Percentiles rank a stretch among this genome's conserved stretches.
phyloP scores from a whole-genome alignment of 495 filamentous ascomycete species.

The Bombardia bombarda region DNA sequence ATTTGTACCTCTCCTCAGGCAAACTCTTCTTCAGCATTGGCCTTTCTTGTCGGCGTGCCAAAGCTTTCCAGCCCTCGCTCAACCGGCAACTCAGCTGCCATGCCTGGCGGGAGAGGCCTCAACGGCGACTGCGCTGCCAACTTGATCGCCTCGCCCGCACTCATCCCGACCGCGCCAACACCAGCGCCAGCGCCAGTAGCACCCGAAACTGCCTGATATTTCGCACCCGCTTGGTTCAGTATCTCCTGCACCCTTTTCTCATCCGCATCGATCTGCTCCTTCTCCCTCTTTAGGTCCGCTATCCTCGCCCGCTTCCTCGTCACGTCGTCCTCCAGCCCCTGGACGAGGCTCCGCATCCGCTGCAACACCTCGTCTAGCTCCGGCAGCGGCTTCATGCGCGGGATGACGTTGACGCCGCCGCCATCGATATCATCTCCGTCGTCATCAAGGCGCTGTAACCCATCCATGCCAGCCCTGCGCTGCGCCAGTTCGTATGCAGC shows the following conservation, averaged over 20 bases:
- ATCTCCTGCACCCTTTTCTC: constrained; percentile 76
- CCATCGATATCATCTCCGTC: constrained; percentile 16
- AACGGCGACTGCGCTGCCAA: constrained; percentile 23
- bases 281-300: constrained; percentile 27
- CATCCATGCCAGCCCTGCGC: constrained; percentile 70
- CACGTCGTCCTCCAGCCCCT: constrained; percentile 28
- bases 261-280: constrained; percentile 55
- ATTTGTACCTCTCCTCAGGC: too few relatives aligned
- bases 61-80: constrained; percentile 55
- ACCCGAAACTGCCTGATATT: constrained; percentile 47
- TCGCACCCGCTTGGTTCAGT: constrained; percentile 73
- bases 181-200: constrained; percentile 14
- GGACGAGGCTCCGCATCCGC: constrained; percentile 32
- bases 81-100: constrained; percentile 18
- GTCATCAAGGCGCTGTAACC: constrained; percentile 36
- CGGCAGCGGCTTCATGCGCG: constrained; percentile 48
- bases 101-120: constrained; percentile 19
- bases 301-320: constrained; percentile 19
- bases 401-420: constrained; percentile 25
- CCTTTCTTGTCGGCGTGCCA: constrained; percentile 44
- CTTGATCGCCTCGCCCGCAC: constrained; percentile 5
- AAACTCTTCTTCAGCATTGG: too few relatives aligned
- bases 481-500: constrained; percentile 87
- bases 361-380: constrained; percentile 43
- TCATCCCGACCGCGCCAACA: not conserved